Evolutionary conservation across 2,329 filamentous ascomycete genomes (phyloP).

Genomic region (Trichoderma sp.): DNA sequence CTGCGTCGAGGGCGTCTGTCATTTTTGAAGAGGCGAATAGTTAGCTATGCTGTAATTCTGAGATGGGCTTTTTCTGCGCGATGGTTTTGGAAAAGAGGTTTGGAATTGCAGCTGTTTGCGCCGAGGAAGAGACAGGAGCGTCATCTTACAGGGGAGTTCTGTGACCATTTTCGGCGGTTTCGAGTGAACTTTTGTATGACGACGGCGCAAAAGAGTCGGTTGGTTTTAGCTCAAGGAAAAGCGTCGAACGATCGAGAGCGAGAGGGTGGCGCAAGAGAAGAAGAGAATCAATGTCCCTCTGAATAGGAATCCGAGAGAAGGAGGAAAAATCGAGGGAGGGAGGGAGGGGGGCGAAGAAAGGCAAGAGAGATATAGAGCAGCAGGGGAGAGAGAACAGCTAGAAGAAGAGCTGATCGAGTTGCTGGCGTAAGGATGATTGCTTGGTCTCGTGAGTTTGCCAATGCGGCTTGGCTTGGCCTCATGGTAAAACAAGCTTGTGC

Average conservation of each 20-base stretch:
- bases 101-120: neutral
- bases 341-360: neutral
- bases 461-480: neutral
- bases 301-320: neutral
- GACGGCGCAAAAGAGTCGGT: slow-evolving; percentile 3
- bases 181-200: neutral
- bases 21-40: neutral
- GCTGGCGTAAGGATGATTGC: neutral
- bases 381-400: neutral
- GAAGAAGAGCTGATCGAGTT: neutral
- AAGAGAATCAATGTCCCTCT: neutral
- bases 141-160: slow-evolving; percentile 50
- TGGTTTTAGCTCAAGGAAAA: neutral
- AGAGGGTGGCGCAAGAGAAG: neutral
- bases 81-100: neutral
- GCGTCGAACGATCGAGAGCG: neutral
- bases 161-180: slow-evolving; percentile 43
- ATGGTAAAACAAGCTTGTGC: neutral
- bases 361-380: neutral
- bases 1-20: slow-evolving; percentile 92
- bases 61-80: neutral
- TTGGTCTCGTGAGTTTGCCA: slow-evolving; percentile 22
- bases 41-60: neutral
- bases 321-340: neutral
- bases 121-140: neutral